Evolutionary conservation across 2,329 filamentous ascomycete species (phyloP).

Genomic region (Paecilomyces formosus): DNA sequence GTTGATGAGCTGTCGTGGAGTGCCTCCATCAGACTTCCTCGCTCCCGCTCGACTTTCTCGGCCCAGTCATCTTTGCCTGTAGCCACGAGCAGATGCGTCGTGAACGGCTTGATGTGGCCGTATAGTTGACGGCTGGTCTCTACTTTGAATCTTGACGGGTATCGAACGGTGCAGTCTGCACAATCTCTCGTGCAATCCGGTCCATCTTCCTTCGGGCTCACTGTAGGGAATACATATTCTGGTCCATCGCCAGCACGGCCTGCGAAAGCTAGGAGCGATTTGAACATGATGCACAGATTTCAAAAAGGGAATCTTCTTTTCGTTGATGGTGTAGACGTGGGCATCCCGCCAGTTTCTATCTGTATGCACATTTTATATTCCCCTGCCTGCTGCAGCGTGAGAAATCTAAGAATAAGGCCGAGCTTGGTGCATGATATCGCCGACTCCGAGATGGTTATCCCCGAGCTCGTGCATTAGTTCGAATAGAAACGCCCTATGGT

Average conservation of each 20-base stretch:
- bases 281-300: constrained; percentile 13
- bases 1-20: constrained; percentile 42
- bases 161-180: constrained; percentile 28
- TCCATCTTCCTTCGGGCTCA: constrained; percentile 24
- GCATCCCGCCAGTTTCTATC: background rate
- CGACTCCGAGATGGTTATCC: background rate
- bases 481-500: background rate
- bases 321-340: background rate
- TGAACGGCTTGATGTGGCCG: constrained; percentile 28
- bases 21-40: constrained; percentile 46
- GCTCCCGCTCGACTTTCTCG: constrained; percentile 24
- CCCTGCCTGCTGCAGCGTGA: background rate
- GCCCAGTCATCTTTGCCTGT: constrained; percentile 31
- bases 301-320: background rate
- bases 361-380: background rate
- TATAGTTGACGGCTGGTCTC: constrained; percentile 24
- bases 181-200: constrained; percentile 29
- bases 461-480: background rate
- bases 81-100: constrained; percentile 29
- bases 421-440: background rate
- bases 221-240: constrained; percentile 29
- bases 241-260: constrained; percentile 1
- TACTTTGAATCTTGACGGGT: constrained; percentile 27
- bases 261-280: constrained; percentile 1
- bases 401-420: background rate